Evolutionary conservation across 2,329 filamentous ascomycete species (phyloP).

Genomic region (Verruconis gallopava): DNA sequence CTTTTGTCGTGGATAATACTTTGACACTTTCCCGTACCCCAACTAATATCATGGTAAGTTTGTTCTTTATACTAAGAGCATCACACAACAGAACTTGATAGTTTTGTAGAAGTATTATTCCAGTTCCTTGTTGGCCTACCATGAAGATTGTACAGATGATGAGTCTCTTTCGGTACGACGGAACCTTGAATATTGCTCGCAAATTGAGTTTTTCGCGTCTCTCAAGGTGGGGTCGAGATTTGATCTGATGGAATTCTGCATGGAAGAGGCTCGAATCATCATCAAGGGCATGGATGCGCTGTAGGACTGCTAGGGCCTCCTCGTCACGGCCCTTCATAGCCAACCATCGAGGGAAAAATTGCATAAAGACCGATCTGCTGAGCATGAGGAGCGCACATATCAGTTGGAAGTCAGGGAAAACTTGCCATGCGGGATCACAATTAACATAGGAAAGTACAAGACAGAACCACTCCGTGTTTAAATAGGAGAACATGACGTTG

Average conservation of each 20-base stretch:
- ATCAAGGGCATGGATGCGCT: not conserved
- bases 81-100: slow-evolving; percentile 18
- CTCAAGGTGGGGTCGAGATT: slow-evolving; percentile 8
- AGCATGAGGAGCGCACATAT: not conserved
- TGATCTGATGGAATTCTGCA: slow-evolving; percentile 10
- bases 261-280: not conserved
- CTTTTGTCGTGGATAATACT: not conserved
- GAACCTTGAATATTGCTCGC: slow-evolving; percentile 14
- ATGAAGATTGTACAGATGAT: slow-evolving; percentile 16
- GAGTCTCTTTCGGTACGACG: slow-evolving; percentile 15
- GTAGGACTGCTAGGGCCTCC: not conserved
- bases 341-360: not conserved
- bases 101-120: slow-evolving; percentile 16
- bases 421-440: not conserved
- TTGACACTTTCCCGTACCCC: not conserved
- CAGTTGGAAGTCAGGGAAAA: not conserved
- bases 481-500: too few relatives aligned
- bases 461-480: too few relatives aligned
- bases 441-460: not conserved
- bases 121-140: slow-evolving; percentile 16
- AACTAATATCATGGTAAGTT: slow-evolving; percentile 2
- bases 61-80: slow-evolving; percentile 14
- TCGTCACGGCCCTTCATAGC: not conserved
- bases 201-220: slow-evolving; percentile 10
- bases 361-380: not conserved